phyloP scores from a whole-genome alignment of 2,329 filamentous ascomycete species.

The Ophiostoma angusticollis region DNA sequence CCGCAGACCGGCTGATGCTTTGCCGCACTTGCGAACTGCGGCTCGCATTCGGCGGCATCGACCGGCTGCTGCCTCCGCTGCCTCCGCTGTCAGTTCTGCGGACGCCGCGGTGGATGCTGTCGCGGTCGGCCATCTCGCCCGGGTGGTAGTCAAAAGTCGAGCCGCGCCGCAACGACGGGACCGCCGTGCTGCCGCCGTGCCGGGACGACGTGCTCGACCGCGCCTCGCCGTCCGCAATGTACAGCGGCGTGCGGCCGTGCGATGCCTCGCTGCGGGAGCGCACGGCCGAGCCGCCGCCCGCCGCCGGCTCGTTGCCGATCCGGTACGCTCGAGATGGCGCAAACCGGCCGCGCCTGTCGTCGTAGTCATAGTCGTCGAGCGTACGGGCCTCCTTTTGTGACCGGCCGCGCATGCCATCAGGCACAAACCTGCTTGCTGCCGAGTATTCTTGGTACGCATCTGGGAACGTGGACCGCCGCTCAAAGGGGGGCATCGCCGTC shows the following conservation, averaged over 20 bases:
- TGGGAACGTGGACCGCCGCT: slow-evolving; percentile 34
- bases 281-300: slow-evolving; percentile 14
- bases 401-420: slow-evolving; percentile 13
- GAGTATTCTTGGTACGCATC: slow-evolving; percentile 19
- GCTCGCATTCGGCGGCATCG: slow-evolving; percentile 12
- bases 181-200: slow-evolving; percentile 17
- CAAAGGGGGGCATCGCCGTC: slow-evolving; percentile 23
- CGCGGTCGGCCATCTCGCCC: slow-evolving; percentile 10
- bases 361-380: slow-evolving; percentile 28
- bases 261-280: slow-evolving; percentile 31
- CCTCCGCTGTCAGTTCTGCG: too few species aligned
- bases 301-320: slow-evolving; percentile 12
- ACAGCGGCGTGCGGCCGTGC: slow-evolving; percentile 23
- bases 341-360: slow-evolving; percentile 28
- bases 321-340: slow-evolving; percentile 25
- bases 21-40: slow-evolving; percentile 10
- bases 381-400: slow-evolving; percentile 17
- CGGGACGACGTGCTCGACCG: slow-evolving; percentile 22
- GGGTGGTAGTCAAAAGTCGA: slow-evolving; percentile 8
- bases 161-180: slow-evolving; percentile 14
- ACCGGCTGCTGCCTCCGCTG: slow-evolving; percentile 11
- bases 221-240: slow-evolving; percentile 29
- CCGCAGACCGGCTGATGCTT: slow-evolving; percentile 11
- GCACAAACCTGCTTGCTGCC: slow-evolving; percentile 24
- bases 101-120: slow-evolving; percentile 25